Percentiles rank a stretch among this genome's conserved stretches.
phyloP scores from a whole-genome alignment of 208 protist genomes.

The Willaertia magna region DNA sequence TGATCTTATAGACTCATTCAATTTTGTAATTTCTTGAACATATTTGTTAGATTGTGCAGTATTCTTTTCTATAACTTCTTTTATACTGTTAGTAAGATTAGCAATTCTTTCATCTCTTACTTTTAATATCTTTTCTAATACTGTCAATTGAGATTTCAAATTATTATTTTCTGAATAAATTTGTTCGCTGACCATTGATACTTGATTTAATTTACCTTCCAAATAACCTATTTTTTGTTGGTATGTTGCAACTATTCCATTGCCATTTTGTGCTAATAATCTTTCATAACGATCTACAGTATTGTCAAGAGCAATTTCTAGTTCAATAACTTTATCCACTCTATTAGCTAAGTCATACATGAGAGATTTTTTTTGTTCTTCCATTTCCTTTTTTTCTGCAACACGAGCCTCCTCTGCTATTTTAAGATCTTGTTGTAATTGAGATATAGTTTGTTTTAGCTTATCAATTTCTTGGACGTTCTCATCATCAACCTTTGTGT shows the following conservation, averaged over 20 bases:
- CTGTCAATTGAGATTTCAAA: background rate
- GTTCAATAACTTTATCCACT: constrained; percentile 7
- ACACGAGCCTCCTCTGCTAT: too few relatives aligned
- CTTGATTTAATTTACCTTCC: background rate
- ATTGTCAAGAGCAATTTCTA: constrained; percentile 3
- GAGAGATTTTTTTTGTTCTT: background rate
- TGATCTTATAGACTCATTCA: background rate
- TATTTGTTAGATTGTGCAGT: background rate
- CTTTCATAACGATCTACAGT: background rate
- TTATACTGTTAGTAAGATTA: background rate
- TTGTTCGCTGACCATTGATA: background rate
- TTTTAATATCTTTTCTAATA: background rate
- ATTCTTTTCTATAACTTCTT: background rate
- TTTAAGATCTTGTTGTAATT: too few relatives aligned
- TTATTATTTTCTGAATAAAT: background rate
- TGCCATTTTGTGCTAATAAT: background rate
- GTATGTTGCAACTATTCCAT: background rate
- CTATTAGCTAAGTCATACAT: background rate
- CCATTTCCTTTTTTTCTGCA: background rate
- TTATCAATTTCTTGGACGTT: too few relatives aligned
- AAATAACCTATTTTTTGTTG: background rate
- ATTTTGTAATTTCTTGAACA: background rate
- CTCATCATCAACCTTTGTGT: too few relatives aligned
- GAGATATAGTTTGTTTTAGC: too few relatives aligned
- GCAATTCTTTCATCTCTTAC: background rate